Evolutionary conservation across 1,284 basidiomycete genomes (phyloP), one percentile per base, ranked within the genome.

Genomic region (Microbotryomycetes sp.): DNA sequence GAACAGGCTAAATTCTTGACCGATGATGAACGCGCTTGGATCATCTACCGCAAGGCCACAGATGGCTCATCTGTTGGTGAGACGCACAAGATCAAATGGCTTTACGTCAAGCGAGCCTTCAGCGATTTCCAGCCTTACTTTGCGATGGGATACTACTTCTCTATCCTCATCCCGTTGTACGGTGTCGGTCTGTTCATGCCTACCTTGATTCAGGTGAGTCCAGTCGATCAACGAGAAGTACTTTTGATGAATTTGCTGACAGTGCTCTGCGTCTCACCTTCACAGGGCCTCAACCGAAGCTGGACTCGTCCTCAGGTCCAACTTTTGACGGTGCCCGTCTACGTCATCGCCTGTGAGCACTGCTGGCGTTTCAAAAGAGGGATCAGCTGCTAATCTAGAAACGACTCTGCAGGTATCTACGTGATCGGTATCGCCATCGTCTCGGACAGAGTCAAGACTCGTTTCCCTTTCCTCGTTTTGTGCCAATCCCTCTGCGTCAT

Each of bases 1-100:
- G 72, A 68, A 5, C 83, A 81, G 0, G 83, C 83, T 0, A 75
- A 65, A 19, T 86, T 85, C 74, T 73, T 86, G 15, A 84, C 83
- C 0, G 79, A 78, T 0, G 83, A 84, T 64, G 84, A 86, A 69
- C 25, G 26, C 12, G 49, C 49, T 26, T 51, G 49, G 49, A 25
- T 51, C 16, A 29, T 51, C 26, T 51, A 29, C 25, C 49, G 49
- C 49, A 51, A 51, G 49, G 49, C 49, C 22, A 26, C 49, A 22
- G 49, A 51, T 16, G n/a, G 22, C 6, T 51, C 49, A 28, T 26
- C 23, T 28, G 49, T 51, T 29, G 49, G 49, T 9, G 49, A 51
- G 29, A 29, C 49, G 6, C 25, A 51, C 23, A 29, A 29, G 7
- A 25, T 51, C 49, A 25, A 51, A 25, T 25, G 23, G 25, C 19